Conservation (phyloP, 169 alveolate species). For the Cystoisospora suis region DNA sequence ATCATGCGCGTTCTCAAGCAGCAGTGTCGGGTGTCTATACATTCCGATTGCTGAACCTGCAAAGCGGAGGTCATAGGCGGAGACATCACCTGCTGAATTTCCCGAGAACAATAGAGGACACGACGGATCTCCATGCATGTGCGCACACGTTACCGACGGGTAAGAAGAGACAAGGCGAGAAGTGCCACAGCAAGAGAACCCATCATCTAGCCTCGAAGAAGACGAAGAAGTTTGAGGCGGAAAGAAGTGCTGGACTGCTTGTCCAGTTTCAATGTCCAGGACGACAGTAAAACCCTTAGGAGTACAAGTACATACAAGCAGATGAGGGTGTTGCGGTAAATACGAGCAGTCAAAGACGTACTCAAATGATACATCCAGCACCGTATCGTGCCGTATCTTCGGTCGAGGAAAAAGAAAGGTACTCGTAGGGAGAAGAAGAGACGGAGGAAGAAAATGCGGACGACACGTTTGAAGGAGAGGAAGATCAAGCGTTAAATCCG, state of each 20-base stretch:
- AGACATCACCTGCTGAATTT: not conserved
- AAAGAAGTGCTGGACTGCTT: not conserved
- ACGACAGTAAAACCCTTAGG: not conserved
- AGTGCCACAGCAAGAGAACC: too few species aligned
- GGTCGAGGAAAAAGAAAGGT: not conserved
- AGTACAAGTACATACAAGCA: not conserved
- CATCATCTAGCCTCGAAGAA: not conserved
- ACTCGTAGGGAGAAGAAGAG: not conserved
- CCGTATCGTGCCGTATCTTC: not conserved
- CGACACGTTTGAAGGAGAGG: constrained; percentile 30
- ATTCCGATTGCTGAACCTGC: not conserved
- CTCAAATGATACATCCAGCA: not conserved
- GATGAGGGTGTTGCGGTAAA: not conserved
- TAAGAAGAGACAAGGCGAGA: not conserved
- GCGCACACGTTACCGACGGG: not conserved
- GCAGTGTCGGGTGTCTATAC: constrained; percentile 33
- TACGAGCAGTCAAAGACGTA: constrained; percentile 26
- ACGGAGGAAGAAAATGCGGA: not conserved
- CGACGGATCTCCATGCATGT: constrained; percentile 28
- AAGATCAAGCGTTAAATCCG: constrained; percentile 8
- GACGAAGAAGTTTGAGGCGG: not conserved
- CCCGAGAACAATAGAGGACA: constrained; percentile 30
- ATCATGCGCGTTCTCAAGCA: constrained; percentile 49
- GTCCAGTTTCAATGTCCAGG: constrained; percentile 9
- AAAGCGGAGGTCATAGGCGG: constrained; percentile 30